phyloP scores from a whole-genome alignment of 768 basidiomycete species.

The Polyporus arcularius region DNA sequence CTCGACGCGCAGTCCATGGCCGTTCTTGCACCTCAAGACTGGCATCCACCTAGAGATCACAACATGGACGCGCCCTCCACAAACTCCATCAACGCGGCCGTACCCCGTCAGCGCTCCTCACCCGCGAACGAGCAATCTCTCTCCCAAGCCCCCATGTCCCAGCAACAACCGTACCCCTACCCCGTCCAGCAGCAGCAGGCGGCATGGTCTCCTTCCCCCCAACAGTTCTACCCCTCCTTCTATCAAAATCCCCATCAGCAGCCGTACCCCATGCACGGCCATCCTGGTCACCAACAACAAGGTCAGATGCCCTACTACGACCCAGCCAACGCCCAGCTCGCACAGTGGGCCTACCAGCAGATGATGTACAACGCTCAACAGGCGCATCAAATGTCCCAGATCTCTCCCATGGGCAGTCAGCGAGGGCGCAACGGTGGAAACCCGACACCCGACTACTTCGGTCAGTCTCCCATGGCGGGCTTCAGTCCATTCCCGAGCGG shows the following conservation, averaged over 20 bases:
- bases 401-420: constrained; percentile 34
- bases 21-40: constrained; percentile 76
- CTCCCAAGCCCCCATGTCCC: constrained; percentile 32
- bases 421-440: constrained; percentile 39
- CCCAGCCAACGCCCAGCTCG: constrained; percentile 74
- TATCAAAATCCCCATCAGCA: constrained; percentile 73
- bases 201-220: constrained; percentile 66
- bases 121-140: constrained; percentile 55
- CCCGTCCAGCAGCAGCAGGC: constrained; percentile 68
- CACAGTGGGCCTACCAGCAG: constrained; percentile 90
- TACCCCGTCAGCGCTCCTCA: constrained; percentile 60
- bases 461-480: constrained; percentile 50
- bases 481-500: constrained; percentile 72
- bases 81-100: constrained; percentile 37
- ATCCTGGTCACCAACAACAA: constrained; percentile 31
- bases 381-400: constrained; percentile 46
- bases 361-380: constrained; percentile 80
- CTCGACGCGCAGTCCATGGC: constrained; percentile 55
- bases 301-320: constrained; percentile 68
- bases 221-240: constrained; percentile 77
- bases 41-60: constrained; percentile 66
- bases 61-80: constrained; percentile 56
- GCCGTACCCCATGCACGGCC: constrained; percentile 48
- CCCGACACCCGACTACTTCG: constrained; percentile 54
- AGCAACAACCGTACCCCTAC: constrained; percentile 57